Conservation (phyloP, 805 yeast genomes). For the Wickerhamiella kazuoi region DNA sequence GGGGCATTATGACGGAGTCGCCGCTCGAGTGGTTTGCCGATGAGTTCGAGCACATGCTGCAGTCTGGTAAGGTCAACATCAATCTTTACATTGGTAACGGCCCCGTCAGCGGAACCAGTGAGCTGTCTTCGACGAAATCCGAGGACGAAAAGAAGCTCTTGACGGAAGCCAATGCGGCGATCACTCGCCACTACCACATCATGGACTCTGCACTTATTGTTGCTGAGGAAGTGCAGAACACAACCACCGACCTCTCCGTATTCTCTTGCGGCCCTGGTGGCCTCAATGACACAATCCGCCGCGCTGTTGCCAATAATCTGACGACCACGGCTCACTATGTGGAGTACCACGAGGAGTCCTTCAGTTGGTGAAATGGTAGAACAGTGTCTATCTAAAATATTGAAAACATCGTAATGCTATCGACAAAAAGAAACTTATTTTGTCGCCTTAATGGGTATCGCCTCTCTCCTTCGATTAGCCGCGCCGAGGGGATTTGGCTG, state of each 20-base stretch:
- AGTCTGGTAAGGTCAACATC: conserved; percentile 6
- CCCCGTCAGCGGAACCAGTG: not conserved
- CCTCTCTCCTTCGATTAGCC: no score
- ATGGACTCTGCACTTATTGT: conserved; percentile 26
- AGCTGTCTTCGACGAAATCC: not conserved
- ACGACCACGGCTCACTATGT: conserved; percentile 29
- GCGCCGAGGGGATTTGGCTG: no score
- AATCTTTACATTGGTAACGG: conserved; percentile 5
- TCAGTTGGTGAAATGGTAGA: conserved; percentile 33
- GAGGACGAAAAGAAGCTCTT: not conserved
- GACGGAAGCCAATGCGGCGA: not conserved
- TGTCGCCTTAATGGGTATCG: no score
- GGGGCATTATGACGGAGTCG: conserved; percentile 42
- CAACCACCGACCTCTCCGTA: conserved; percentile 32
- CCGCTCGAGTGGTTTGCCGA: conserved; percentile 32
- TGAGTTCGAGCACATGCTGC: conserved; percentile 24
- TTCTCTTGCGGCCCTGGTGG: conserved; percentile 46
- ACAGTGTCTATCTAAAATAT: not conserved
- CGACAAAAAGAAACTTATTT: no score
- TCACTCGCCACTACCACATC: not conserved
- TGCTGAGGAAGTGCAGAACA: conserved; percentile 20
- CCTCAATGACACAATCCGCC: conserved; percentile 40
- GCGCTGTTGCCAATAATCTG: conserved; percentile 28
- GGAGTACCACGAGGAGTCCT: conserved; percentile 56
- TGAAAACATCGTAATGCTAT: not conserved